Evolutionary conservation across 2,329 filamentous ascomycete species (phyloP), one percentile per base, ranked within the genome.

Genomic region (Emergomyces pasteurianus): DNA sequence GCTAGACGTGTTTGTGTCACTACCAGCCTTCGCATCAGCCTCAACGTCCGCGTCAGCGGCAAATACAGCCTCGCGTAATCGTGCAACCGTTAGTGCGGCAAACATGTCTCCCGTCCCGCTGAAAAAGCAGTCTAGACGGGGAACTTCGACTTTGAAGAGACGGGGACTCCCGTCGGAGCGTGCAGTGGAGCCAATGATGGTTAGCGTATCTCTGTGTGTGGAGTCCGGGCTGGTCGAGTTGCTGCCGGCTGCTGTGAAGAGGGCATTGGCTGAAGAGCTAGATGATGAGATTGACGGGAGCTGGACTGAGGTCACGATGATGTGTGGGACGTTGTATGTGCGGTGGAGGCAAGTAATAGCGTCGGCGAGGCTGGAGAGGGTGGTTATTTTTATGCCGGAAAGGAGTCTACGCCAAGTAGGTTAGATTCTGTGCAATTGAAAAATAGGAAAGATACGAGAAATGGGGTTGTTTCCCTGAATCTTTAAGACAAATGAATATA

Each of bases 71-170:
- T 97, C 90, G 61, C 92, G 86, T 70, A 99, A 85, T 36, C 92
- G 86, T 47, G 89, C 89, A 1, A 96, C 85, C 71, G 90, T 91
- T 53, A 99, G 81, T 8, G 92, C 92, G 36, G 91, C 92, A 71
- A 99, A 97, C 92, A 99, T 96, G 77, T 99, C 94, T 54, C 94
- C 94, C 0, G 95, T 97, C 47, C 94, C 94, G 68, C 88, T 91
- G 76, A 97, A 99, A 80, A 94, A 96, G 75, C 91, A 89, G 71
- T 96, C 89, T 62, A 96, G 86, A 34, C 87, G 84, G 0, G 92
- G 91, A 61, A 96, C 90, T 60, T 88, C 85, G 69, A 97, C 86
- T 69, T 87, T 86, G 80, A 97, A 99, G 58, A 92, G 81, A n/a
- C 94, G 86, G 0, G 92, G 85, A 49, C 79, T 80, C 65, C 84